Evolutionary conservation across 306 rosid genomes (phyloP).

Genomic region (Castanea crenata): DNA sequence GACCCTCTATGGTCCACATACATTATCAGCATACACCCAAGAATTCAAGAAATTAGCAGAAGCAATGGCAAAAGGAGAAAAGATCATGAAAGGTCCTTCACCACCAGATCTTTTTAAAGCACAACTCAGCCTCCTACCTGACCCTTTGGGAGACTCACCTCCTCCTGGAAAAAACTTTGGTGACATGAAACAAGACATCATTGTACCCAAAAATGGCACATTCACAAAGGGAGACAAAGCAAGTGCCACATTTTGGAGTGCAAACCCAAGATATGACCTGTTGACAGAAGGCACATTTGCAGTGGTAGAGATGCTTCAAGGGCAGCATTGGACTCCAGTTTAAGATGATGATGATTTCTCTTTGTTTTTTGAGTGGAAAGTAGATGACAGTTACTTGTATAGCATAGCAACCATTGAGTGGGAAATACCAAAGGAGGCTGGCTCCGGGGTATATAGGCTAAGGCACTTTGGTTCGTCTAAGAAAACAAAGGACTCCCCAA

Average conservation of each 20-base stretch:
- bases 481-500: constrained; percentile 37
- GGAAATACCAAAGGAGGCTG: constrained; percentile 56
- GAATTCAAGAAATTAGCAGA: constrained; percentile 73
- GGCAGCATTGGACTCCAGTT: constrained; percentile 48
- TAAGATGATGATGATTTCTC: constrained; percentile 76
- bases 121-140: constrained; percentile 31
- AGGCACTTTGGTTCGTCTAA: constrained; percentile 76
- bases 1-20: constrained; percentile 83
- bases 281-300: constrained; percentile 83
- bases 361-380: constrained; percentile 62
- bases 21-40: constrained; percentile 80
- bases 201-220: constrained; percentile 45
- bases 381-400: constrained; percentile 36
- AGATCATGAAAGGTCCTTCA: constrained; percentile 31
- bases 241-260: constrained; percentile 70
- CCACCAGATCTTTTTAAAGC: constrained; percentile 76
- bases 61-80: constrained; percentile 62
- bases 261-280: constrained; percentile 70
- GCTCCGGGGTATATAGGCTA: constrained; percentile 59
- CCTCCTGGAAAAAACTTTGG: constrained; percentile 56
- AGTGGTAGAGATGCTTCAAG: constrained; percentile 60
- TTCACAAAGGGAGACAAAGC: constrained; percentile 52
- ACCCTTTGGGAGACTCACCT: constrained; percentile 46
- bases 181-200: constrained; percentile 61
- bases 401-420: constrained; percentile 62